Percentiles rank a stretch among this genome's conserved stretches.
Evolutionary conservation across 805 yeast genomes (phyloP).

Genomic region (Saccharomyces jurei): DNA sequence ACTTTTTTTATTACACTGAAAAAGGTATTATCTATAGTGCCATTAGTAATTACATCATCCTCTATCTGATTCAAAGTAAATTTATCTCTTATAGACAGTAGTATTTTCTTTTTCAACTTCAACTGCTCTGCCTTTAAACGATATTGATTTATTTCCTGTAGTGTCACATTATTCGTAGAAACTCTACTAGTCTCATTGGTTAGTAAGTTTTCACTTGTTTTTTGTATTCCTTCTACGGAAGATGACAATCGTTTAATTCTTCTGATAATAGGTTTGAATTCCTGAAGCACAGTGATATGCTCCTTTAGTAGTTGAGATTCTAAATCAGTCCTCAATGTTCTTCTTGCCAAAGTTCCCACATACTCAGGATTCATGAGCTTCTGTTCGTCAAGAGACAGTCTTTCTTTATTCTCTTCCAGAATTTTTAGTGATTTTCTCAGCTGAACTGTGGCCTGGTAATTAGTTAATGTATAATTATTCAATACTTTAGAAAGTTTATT

Average conservation of each 20-base stretch:
- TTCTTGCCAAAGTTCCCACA: constrained; percentile 53
- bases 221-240: constrained; percentile 19
- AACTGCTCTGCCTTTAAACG: constrained; percentile 12
- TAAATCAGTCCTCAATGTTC: constrained; percentile 49
- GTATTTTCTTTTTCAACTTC: constrained; percentile 42
- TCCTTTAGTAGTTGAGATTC: constrained; percentile 53
- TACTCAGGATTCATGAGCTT: constrained; percentile 39
- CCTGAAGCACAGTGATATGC: constrained; percentile 43
- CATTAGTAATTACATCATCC: constrained; percentile 45
- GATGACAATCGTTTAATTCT: constrained; percentile 32
- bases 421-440: constrained; percentile 30
- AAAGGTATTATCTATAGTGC: constrained; percentile 41
- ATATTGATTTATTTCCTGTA: constrained; percentile 12
- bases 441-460: constrained; percentile 26
- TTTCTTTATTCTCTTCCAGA: constrained; percentile 28
- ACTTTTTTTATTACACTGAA: constrained; percentile 54
- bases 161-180: constrained; percentile 5
- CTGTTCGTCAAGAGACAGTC: constrained; percentile 22
- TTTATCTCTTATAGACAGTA: constrained; percentile 46
- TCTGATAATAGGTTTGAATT: constrained; percentile 37
- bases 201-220: constrained; percentile 8
- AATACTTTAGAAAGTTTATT: constrained; percentile 31
- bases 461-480: constrained; percentile 22
- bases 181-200: constrained; percentile 24
- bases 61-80: constrained; percentile 70